Base-by-base conservation (phyloP, 2,329 filamentous ascomycete species). In the Metarhizium guizhouense region DNA sequence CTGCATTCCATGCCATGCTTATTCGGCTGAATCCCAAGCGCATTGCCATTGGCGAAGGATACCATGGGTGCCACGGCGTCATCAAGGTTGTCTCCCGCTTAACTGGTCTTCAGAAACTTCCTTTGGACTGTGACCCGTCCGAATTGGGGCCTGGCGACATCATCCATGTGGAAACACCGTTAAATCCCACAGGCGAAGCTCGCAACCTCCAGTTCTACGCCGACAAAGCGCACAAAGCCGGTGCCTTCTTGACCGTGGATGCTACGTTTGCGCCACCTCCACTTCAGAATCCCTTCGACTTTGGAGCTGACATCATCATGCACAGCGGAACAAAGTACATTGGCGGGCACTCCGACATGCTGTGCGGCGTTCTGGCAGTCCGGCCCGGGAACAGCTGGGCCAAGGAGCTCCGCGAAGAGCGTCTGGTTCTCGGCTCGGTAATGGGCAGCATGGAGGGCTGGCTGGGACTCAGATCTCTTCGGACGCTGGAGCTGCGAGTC, bases 241-340 rank as follows among this genome's bases (percentile, higher is more conserved):
- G 92, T 7, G 91, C 90, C 8, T 82, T 82, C 56, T 76, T 97
- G 51, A 87, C 86, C 13, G 87, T 97, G 1, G 94, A 99, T 71
- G 85, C 89, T 2, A 99, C 94, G 0, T 96, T 99, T 72, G 94
- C 85, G 3, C 94, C 94, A 45, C 94, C 94, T 36, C 89, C 90
- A 32, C 75, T 99, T 57, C 87, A 90, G 68, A 88, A 96, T 64
- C 92, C 94, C 0, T 94, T 97, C 64, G 67, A 70, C 32, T 86
- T 81, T 68, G 93, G 90, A 50, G 90, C 87, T 32, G 93, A 97
- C 71, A 72, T 92, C 1, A 82, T 96, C 38, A 88, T 97, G 89
- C 94, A 99, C 72, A 87, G 82, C 53, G 94, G 91, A 3, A 96
- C 92, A 18, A 99, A 97, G 77, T 99, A 97, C 72, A 83, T 99